Percentiles rank a stretch among this genome's conserved stretches.
Conservation (phyloP, 2,329 filamentous ascomycete genomes). For the Aspergillus caelatus region DNA sequence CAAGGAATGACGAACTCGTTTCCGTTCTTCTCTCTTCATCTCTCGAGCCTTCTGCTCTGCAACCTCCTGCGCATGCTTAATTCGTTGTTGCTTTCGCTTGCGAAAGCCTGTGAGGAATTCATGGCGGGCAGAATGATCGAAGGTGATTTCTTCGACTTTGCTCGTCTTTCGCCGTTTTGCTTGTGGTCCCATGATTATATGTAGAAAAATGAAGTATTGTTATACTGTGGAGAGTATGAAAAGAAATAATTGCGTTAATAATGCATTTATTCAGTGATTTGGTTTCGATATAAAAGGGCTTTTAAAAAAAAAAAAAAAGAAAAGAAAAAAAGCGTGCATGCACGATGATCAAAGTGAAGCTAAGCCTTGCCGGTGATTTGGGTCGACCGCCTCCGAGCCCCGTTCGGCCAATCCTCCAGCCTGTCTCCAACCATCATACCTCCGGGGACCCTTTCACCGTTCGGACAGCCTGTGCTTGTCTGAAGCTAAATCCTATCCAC, state of each 20-base stretch:
- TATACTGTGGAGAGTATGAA: neutral
- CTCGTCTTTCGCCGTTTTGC: slow-evolving; percentile 69
- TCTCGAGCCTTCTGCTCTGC: slow-evolving; percentile 75
- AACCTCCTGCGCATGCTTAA: slow-evolving; percentile 81
- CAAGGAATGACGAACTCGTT: slow-evolving; percentile 63
- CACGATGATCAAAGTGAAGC: slow-evolving; percentile 20
- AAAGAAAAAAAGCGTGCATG: slow-evolving; percentile 7
- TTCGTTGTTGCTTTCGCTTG: slow-evolving; percentile 86
- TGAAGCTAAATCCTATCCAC: slow-evolving; percentile 16
- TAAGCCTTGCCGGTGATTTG: slow-evolving; percentile 29
- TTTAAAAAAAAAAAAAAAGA: slow-evolving; percentile 9
- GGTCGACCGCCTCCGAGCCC: slow-evolving; percentile 40
- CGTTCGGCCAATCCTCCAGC: slow-evolving; percentile 26
- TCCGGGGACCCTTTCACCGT: slow-evolving; percentile 24
- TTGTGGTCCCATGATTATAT: slow-evolving; percentile 54
- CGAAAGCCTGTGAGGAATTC: slow-evolving; percentile 96
- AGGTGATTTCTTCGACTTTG: slow-evolving; percentile 76
- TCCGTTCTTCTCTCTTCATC: slow-evolving; percentile 73
- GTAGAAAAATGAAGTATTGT: neutral
- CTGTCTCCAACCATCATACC: slow-evolving; percentile 34
- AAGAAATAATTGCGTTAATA: too few relatives aligned
- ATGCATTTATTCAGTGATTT: neutral
- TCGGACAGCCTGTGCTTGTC: slow-evolving; percentile 16
- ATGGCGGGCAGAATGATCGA: slow-evolving; percentile 76
- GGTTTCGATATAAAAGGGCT: slow-evolving; percentile 2